A percentile compares a stretch with the other conserved stretches of the same genome.
Evolutionary conservation across 2,329 filamentous ascomycete species (phyloP).

Genomic region (Colletotrichum spinosum): DNA sequence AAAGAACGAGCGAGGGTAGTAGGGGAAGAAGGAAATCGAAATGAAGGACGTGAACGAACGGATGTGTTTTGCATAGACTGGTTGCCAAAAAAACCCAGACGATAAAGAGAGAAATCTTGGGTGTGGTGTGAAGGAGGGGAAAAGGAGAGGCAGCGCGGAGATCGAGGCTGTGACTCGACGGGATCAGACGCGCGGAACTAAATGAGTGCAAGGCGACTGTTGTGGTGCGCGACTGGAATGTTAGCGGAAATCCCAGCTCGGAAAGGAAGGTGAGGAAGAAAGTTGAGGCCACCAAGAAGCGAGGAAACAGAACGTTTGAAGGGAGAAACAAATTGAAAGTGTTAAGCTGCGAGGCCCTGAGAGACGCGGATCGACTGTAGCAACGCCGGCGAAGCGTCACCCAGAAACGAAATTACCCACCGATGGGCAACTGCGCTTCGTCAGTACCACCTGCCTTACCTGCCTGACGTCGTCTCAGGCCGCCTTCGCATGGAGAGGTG

Average conservation of each 20-base stretch:
- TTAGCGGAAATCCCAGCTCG: conserved; percentile 12
- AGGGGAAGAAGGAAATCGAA: conserved; percentile 17
- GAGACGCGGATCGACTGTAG: background rate
- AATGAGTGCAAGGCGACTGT: conserved; percentile 16
- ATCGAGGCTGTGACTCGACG: conserved; percentile 6
- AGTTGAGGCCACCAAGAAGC: conserved; percentile 16
- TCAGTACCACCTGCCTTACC: too few species aligned
- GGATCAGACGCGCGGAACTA: conserved; percentile 24
- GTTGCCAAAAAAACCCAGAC: conserved; percentile 37
- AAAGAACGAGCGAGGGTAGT: conserved; percentile 26
- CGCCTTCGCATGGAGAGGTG: too few species aligned
- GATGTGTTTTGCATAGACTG: conserved; percentile 32
- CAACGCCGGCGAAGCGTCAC: background rate
- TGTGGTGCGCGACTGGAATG: conserved; percentile 33
- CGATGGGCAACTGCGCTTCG: too few species aligned
- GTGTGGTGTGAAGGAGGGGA: conserved; percentile 17
- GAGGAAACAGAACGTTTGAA: conserved; percentile 30
- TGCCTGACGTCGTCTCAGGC: too few species aligned
- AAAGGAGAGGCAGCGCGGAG: conserved; percentile 32
- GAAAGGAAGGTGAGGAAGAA: background rate
- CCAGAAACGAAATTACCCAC: too few species aligned
- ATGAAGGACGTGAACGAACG: conserved; percentile 33
- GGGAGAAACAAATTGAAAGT: conserved; percentile 25
- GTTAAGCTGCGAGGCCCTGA: background rate
- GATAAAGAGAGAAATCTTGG: conserved; percentile 25